A percentile compares a stretch with the other conserved stretches of the same genome.
phyloP scores from a whole-genome alignment of 352 stramenopile genomes.

The Pythium brachiatum region DNA sequence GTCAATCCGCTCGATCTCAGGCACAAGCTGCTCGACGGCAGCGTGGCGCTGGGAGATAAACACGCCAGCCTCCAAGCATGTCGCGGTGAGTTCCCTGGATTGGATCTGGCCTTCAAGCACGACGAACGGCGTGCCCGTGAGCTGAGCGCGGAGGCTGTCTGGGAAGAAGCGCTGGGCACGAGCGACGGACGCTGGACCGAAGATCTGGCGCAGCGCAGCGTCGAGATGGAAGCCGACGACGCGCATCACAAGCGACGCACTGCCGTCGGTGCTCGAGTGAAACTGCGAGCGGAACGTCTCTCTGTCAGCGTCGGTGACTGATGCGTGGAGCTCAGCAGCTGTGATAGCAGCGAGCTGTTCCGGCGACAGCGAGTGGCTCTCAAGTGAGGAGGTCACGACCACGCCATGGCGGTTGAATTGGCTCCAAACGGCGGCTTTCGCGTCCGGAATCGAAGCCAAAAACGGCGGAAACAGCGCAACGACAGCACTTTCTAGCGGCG shows the following conservation, averaged over 20 bases:
- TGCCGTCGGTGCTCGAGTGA: neutral
- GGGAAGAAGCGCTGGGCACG: slow-evolving; percentile 44
- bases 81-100: slow-evolving; percentile 24
- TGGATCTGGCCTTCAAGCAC: slow-evolving; percentile 24
- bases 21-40: slow-evolving; percentile 10
- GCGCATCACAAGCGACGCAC: slow-evolving; percentile 19
- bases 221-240: slow-evolving; percentile 47
- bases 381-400: slow-evolving; percentile 22
- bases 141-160: slow-evolving; percentile 40
- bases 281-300: slow-evolving; percentile 9
- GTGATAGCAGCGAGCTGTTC: slow-evolving; percentile 15
- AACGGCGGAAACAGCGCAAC: slow-evolving; percentile 43
- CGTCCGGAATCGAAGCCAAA: slow-evolving; percentile 24
- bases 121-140: slow-evolving; percentile 18
- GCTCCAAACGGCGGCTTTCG: slow-evolving; percentile 26
- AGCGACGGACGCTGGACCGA: slow-evolving; percentile 38
- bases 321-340: slow-evolving; percentile 2
- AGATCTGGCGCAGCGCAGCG: slow-evolving; percentile 31
- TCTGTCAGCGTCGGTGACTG: neutral
- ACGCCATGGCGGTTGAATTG: slow-evolving; percentile 30
- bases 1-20: slow-evolving; percentile 27
- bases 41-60: slow-evolving; percentile 32
- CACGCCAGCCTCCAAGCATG: slow-evolving; percentile 44
- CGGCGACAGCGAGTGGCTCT: slow-evolving; percentile 9
- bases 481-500: slow-evolving; percentile 33